A percentile compares a stretch with the other conserved stretches of the same genome.
phyloP scores from a whole-genome alignment of 352 stramenopile species.

The Plasmopara viticola region DNA sequence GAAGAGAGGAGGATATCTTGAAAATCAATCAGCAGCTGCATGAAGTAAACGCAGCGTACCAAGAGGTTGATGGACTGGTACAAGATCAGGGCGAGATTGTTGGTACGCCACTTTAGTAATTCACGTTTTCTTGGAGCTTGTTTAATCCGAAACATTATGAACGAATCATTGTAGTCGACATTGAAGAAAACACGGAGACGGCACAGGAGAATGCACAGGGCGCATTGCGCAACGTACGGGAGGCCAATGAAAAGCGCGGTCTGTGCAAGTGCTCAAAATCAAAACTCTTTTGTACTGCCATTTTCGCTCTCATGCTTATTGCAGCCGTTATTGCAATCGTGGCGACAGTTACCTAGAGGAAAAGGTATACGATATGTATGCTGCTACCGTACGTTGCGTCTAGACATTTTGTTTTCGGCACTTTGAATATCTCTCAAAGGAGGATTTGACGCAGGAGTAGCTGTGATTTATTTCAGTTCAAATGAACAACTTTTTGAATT shows the following conservation, averaged over 20 bases:
- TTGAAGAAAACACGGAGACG: constrained; percentile 45
- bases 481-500: no score
- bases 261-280: constrained; percentile 55
- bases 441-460: no score
- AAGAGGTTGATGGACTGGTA: constrained; percentile 56
- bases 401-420: no score
- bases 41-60: constrained; percentile 60
- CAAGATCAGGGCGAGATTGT: constrained; percentile 62
- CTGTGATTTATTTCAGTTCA: no score
- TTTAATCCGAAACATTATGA: constrained; percentile 1
- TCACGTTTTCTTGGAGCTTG: not conserved
- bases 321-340: constrained; percentile 45
- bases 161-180: constrained; percentile 34
- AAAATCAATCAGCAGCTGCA: constrained; percentile 69
- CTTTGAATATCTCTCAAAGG: no score
- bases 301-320: constrained; percentile 43
- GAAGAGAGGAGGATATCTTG: constrained; percentile 61
- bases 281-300: constrained; percentile 50
- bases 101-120: constrained; percentile 23
- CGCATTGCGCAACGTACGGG: constrained; percentile 45
- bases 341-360: constrained; percentile 18
- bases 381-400: no score
- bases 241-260: constrained; percentile 42
- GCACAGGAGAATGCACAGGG: constrained; percentile 45
- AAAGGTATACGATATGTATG: not conserved